phyloP scores from a whole-genome alignment of 1,139 yeast genomes.

The Hansenula anomala region DNA sequence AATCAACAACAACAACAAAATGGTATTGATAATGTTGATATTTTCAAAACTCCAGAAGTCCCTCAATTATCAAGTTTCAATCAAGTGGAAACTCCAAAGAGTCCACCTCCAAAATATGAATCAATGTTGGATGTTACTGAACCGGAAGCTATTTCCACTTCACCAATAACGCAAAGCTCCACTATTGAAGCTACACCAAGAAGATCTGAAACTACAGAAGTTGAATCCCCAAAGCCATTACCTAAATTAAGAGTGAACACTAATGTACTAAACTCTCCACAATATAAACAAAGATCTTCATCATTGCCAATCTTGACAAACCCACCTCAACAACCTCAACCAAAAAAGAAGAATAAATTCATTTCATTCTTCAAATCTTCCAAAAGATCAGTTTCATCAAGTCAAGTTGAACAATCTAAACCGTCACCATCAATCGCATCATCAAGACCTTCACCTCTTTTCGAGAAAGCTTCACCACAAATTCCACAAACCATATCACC shows the following conservation, averaged over 20 bases:
- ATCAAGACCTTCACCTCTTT: conserved; percentile 8
- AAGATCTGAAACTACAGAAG: background rate
- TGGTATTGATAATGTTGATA: conserved; percentile 9
- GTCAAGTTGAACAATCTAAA: conserved; percentile 14
- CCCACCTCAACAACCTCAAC: conserved; percentile 1
- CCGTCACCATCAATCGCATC: conserved; percentile 3
- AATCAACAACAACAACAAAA: background rate
- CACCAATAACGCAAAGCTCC: background rate
- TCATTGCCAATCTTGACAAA: conserved; percentile 17
- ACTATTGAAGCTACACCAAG: background rate
- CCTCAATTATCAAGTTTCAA: conserved; percentile 6
- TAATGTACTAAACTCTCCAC: conserved; percentile 2
- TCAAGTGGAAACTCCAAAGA: background rate
- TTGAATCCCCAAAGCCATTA: background rate
- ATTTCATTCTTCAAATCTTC: conserved; percentile 29
- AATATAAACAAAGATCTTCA: conserved; percentile 17
- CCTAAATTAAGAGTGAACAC: conserved; percentile 7
- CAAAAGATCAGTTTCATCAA: conserved; percentile 17
- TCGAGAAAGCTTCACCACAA: background rate
- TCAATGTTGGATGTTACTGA: conserved; percentile 10
- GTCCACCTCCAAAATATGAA: conserved; percentile 1
- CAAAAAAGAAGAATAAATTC: conserved; percentile 27
- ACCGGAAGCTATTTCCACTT: conserved; percentile 8
- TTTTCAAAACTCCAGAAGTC: conserved; percentile 22
- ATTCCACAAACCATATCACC: too few relatives aligned